Base-by-base conservation (phyloP, 352 stramenopile species). In the Blastocystis sp. region DNA sequence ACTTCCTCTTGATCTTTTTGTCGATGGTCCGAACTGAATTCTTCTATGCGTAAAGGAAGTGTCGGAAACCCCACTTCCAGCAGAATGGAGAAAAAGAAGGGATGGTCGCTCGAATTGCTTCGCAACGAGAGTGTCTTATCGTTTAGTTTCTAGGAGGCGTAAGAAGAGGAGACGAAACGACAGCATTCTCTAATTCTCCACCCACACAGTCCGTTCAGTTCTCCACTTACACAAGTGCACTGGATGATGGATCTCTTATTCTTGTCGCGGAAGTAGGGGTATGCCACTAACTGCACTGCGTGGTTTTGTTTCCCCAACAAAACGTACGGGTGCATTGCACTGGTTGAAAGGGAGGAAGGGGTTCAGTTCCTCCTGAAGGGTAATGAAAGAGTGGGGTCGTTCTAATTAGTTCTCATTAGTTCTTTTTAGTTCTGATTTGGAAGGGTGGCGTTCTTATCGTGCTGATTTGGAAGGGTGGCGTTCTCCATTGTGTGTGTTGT, bases 171-270 rank as follows among this genome's bases (percentile, higher is more conserved):
- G 45, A 19, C 45, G 6, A 55, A 55, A 6, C 9, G 16, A 16
- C 45, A 55, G 45, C n/a, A n/a, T n/a, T n/a, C n/a, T n/a, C n/a
- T n/a, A n/a, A n/a, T n/a, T n/a, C n/a, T 55, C 45, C 6, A 55
- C 6, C 45, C 45, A 55, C 45, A 16, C 45, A 55, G 45, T 16
- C 45, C 6, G 9, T 55, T 55, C 0, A 16, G 45, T 16, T 16
- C 29, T n/a, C 10, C 33, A 81, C 71, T 67, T 81, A 81, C 71
- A 81, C 71, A 81, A 24, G 39, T 39, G 35, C 71, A 62, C n/a
- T 35, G 33, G 66, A 81, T 29, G 10, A 81, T 29, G 37, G 60
- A 26, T 19, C 60, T 81, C 71, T 45, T 62, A 33, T 65, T 63
- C 16, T 45, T 81, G 41, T 81, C 71, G 35, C 41, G 37, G 29